Evolutionary conservation across 2,329 filamentous ascomycete genomes (phyloP).

Genomic region (Fusarium chaquense): DNA sequence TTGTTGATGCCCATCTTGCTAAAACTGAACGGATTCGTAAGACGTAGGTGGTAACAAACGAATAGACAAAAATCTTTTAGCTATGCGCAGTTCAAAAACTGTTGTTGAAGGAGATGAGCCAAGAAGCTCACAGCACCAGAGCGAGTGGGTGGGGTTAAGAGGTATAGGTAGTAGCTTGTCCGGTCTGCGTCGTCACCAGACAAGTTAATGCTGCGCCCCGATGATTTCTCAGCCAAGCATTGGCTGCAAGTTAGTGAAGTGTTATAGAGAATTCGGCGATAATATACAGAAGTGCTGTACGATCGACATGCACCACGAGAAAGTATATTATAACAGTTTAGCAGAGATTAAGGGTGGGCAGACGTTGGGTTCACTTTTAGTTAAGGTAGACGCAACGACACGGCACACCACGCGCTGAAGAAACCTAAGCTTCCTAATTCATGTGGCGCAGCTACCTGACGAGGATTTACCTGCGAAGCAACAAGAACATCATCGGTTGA

Average conservation of each 20-base stretch:
- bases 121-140: constrained; percentile 35
- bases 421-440: constrained; percentile 2
- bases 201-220: constrained; percentile 39
- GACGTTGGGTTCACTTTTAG: constrained; percentile 12
- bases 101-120: constrained; percentile 29
- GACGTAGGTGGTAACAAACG: not conserved
- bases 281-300: constrained; percentile 2
- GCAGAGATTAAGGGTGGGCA: not conserved
- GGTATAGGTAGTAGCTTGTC: constrained; percentile 24
- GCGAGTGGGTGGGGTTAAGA: constrained; percentile 37
- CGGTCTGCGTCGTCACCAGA: constrained; percentile 38
- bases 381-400: constrained; percentile 10
- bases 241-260: constrained; percentile 16
- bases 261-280: constrained; percentile 6
- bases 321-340: not conserved
- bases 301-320: constrained; percentile 16
- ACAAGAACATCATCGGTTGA: not conserved
- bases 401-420: constrained; percentile 8
- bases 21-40: not conserved
- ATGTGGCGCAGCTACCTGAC: constrained; percentile 35
- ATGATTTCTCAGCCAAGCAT: constrained; percentile 22
- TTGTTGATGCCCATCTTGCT: constrained; percentile 72
- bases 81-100: constrained; percentile 12
- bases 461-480: not conserved
- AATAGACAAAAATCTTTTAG: not conserved